Percentiles rank a stretch among this genome's conserved stretches.
Conservation (phyloP, 2,329 filamentous ascomycete species). For the Talaromyces sp. region DNA sequence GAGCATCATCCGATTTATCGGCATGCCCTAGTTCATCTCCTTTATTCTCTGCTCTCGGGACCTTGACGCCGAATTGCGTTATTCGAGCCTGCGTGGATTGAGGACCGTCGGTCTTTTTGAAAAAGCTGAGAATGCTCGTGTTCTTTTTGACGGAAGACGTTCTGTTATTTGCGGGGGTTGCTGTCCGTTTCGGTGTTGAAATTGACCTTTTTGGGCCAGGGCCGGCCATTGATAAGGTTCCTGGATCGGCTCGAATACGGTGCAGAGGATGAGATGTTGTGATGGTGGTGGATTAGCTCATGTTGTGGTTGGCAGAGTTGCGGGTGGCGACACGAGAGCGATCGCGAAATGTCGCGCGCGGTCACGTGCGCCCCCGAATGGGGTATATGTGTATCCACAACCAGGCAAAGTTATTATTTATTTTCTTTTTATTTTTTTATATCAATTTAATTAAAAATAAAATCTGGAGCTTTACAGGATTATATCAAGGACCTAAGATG, state of each 20-base stretch:
- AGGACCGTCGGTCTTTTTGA: slow-evolving; percentile 60
- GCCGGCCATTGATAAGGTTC: slow-evolving; percentile 3
- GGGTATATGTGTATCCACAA: background rate
- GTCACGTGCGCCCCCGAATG: background rate
- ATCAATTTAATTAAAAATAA: no score
- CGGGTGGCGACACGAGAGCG: background rate
- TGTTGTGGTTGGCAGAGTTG: background rate
- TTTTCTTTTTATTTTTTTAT: no score
- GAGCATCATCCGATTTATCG: background rate
- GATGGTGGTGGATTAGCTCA: background rate
- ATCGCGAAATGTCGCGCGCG: background rate
- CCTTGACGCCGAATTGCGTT: slow-evolving; percentile 32
- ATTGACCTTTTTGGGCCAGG: background rate
- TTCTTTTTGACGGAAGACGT: slow-evolving; percentile 39
- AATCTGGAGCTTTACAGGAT: no score
- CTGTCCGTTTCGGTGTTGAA: slow-evolving; percentile 5
- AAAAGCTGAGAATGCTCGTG: slow-evolving; percentile 67
- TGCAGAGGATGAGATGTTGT: background rate
- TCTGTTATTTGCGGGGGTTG: background rate
- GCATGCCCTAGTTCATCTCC: background rate
- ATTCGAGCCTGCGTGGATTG: slow-evolving; percentile 52
- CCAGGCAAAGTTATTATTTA: no score
- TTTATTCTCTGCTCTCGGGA: slow-evolving; percentile 22
- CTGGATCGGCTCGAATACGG: background rate
- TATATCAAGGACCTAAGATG: no score